Base-by-base conservation (phyloP, 208 protist genomes). In the Acanthamoeba culbertsoni region DNA sequence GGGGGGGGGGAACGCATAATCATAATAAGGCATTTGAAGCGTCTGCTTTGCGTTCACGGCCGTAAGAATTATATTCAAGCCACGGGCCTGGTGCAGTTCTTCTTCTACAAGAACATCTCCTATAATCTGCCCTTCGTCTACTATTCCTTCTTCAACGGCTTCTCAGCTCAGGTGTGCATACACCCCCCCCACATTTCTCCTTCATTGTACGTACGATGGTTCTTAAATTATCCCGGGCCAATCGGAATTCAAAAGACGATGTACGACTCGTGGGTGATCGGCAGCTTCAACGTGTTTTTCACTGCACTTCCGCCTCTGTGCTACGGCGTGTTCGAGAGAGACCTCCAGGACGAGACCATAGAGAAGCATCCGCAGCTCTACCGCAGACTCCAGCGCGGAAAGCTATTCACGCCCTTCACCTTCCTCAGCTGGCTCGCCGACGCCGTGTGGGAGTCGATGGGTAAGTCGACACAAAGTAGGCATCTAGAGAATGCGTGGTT, bases 81-180 rank as follows among this genome's bases (percentile, higher is more conserved):
- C 86, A 86, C 96, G 16, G 97, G 93, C 91, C 97, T 98, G 91
- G 98, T 99, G 92, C 89, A 97, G 6, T 98, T 98, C 26, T 99
- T 96, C 92, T 99, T 99, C 93, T 99, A 99, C 96, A 99, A 99
- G 97, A 97, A 98, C 59, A 68, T 68, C 59, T 42, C 55, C 40
- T 53, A 42, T 12, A 92, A 33, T 31, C 48, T 99, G 98, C 97
- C 98, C 98, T 95, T 97, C 97, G 73, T 99, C 92, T 98, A 97
- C 53, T 99, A 98, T 93, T 28, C 94, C 42, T 97, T 97, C 94
- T 98, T 97, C 94, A 93, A 63, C 40, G 98, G 97, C 42, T 99
- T 97, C 94, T 99, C 98, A 7, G 98, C 97, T 14, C 95, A 97
- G 79, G 71, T 92, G 31, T 14, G 33, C 51, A n/a, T n/a, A n/a